phyloP scores from a whole-genome alignment of 1,284 basidiomycete species.

The Sanghuangporus sanghuang region DNA sequence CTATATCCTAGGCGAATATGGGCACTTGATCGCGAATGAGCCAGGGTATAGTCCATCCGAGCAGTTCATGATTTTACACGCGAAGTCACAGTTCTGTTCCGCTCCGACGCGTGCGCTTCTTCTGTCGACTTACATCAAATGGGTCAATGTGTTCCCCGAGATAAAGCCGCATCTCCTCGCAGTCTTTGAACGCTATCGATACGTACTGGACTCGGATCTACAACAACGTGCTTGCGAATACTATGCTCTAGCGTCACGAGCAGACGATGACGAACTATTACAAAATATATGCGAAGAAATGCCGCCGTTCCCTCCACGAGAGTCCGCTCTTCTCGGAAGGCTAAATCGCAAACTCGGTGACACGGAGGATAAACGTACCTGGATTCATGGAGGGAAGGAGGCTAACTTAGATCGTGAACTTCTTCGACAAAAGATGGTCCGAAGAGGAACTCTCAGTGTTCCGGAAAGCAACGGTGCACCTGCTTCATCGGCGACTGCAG shows the following conservation, averaged over 20 bases:
- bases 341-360: slow-evolving; percentile 87
- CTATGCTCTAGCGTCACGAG: slow-evolving; percentile 74
- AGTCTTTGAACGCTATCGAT: slow-evolving; percentile 96
- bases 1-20: slow-evolving; percentile 96
- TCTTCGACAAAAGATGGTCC: slow-evolving; percentile 44
- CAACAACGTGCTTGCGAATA: slow-evolving; percentile 99
- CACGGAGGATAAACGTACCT: slow-evolving; percentile 90
- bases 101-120: slow-evolving; percentile 90
- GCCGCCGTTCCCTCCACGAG: slow-evolving; percentile 95
- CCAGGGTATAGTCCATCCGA: slow-evolving; percentile 89
- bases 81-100: slow-evolving; percentile 93
- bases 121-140: slow-evolving; percentile 97
- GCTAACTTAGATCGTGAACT: slow-evolving; percentile 73
- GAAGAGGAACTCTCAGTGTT: slow-evolving; percentile 30
- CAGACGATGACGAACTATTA: slow-evolving; percentile 88
- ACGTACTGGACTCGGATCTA: slow-evolving; percentile 95
- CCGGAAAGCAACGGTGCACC: slow-evolving; percentile 19
- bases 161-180: slow-evolving; percentile 92
- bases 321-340: slow-evolving; percentile 82
- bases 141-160: slow-evolving; percentile 99
- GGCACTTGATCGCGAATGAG: slow-evolving; percentile 95
- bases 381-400: slow-evolving; percentile 93
- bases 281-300: slow-evolving; percentile 98
- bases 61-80: slow-evolving; percentile 92
- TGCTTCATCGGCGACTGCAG: slow-evolving; percentile 29